Conservation (phyloP, 139 green algal genomes). For the Chlamydomonas asymmetrica region DNA sequence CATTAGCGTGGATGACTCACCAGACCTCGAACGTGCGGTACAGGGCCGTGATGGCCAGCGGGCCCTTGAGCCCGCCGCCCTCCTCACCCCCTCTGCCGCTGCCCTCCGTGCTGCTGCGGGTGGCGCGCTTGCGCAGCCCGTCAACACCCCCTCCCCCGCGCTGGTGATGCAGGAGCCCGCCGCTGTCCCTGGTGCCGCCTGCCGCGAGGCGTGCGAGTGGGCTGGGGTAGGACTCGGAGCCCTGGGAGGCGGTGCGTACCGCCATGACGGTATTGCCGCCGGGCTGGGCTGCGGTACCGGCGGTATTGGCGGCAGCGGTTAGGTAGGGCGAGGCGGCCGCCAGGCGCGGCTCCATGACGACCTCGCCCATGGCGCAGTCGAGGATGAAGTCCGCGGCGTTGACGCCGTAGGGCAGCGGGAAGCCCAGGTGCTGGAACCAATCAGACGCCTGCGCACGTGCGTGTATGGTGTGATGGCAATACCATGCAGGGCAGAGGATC, state of each 20-base stretch:
- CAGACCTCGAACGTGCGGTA: conserved; percentile 35
- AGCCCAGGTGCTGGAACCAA: conserved; percentile 71
- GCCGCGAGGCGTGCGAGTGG: not conserved
- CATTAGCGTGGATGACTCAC: not conserved
- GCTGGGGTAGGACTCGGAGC: not conserved
- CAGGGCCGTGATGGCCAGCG: not conserved
- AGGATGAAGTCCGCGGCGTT: conserved; percentile 60
- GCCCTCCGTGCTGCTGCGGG: not conserved
- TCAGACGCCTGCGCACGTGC: conserved; percentile 23
- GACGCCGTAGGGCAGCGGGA: conserved; percentile 59
- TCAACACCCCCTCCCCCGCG: no score
- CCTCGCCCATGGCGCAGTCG: conserved; percentile 36
- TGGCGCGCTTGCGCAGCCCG: not conserved
- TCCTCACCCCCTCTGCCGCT: not conserved
- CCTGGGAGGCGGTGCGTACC: not conserved
- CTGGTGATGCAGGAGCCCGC: not conserved
- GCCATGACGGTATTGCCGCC: no score
- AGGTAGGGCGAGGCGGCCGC: no score
- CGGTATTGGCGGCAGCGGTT: no score
- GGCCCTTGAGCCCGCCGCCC: conserved; percentile 9
- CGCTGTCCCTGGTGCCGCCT: not conserved
- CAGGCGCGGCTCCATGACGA: no score
- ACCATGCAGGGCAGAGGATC: no score
- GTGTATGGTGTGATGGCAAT: not conserved
- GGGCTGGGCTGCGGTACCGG: no score